Base-by-base conservation (phyloP, 208 protist genomes). In the Trypanosoma melophagium region DNA sequence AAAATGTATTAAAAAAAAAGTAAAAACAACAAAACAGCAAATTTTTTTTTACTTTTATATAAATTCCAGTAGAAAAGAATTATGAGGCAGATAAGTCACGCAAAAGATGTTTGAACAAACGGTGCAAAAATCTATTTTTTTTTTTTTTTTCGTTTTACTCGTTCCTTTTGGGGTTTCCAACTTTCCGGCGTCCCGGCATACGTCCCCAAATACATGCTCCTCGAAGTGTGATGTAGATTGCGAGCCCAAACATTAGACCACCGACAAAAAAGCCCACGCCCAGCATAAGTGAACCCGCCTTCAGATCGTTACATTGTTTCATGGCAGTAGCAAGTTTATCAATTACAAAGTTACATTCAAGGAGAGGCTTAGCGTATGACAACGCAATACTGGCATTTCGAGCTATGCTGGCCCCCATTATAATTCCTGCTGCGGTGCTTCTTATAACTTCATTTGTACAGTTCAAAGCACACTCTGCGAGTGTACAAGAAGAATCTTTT, bases 311-410 rank as follows among this genome's bases (percentile, higher is more conserved):
- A 41, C 67, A 73, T 12, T 22, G 7, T 19, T 9, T 75, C 12
- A 92, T 51, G 21, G 71, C 80, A 51, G 61, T 81, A 45, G 72
- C 60, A 21, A 85, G 9, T 53, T 81, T 83, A 70, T 92, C 89
- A 25, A 92, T 74, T 35, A 95, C 74, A 76, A 89, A 95, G 74
- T 90, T 83, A 67, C 85, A 92, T 50, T 86, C 74, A 41, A 95
- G 57, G 47, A 95, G 54, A 7, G 86, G 85, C 44, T 66, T 45
- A 47, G 88, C 81, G 40, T 81, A 80, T n/a, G 83, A 79, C 8
- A 95, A 75, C 25, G 84, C 89, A 47, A 75, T 76, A 56, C 74
- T 84, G 42, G 67, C 79, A 63, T 92, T 95, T 9, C 58, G 51
- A 31, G 82, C 72, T 56, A 68, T 84, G 10, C 44, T 9, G 4